These are phyloP conservation scores for Beverwykella pulmonaria DNA, from an alignment of 495 filamentous ascomycete species.

Conservation along the genomic window DNA sequence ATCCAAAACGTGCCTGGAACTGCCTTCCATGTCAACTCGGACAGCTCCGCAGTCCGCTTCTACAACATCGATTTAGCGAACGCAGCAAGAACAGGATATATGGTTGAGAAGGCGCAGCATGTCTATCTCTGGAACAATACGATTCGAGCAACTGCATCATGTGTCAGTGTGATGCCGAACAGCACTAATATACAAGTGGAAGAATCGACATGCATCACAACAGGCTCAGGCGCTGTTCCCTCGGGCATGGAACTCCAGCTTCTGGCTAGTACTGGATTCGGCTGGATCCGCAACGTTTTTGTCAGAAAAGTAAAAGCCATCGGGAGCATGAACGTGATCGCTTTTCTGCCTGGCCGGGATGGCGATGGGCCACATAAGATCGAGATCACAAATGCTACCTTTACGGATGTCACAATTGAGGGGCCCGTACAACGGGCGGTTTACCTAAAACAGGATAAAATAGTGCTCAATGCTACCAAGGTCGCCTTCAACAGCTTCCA, in stretches of 20 bases:
- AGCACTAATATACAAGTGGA: constrained; percentile 15
- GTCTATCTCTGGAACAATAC: constrained; percentile 22
- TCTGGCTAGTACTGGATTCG: not conserved
- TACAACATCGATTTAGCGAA: constrained; percentile 11
- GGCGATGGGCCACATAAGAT: not conserved
- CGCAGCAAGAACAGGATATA: not conserved
- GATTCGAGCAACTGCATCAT: not conserved
- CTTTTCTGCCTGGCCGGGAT: not conserved
- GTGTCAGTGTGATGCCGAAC: constrained; percentile 10
- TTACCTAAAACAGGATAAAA: not conserved
- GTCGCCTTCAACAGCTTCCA: not conserved
- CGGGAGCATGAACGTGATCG: constrained; percentile 14
- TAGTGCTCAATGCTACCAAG: not conserved
- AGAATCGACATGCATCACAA: constrained; percentile 11
- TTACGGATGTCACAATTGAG: constrained; percentile 11
- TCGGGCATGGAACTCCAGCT: not conserved
- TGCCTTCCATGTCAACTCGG: constrained; percentile 2
- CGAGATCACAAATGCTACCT: constrained; percentile 16
- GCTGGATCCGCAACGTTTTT: constrained; percentile 16
- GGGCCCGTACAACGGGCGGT: constrained; percentile 4
- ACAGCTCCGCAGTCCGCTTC: constrained; percentile 12
- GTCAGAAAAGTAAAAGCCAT: constrained; percentile 3
- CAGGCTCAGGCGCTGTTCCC: not conserved
- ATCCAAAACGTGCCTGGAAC: constrained; percentile 18
- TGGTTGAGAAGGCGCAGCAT: constrained; percentile 5